These are phyloP conservation scores for Ligustrum vulgare DNA, from an alignment of 257 asterid genomes.

Conservation along the genomic window DNA sequence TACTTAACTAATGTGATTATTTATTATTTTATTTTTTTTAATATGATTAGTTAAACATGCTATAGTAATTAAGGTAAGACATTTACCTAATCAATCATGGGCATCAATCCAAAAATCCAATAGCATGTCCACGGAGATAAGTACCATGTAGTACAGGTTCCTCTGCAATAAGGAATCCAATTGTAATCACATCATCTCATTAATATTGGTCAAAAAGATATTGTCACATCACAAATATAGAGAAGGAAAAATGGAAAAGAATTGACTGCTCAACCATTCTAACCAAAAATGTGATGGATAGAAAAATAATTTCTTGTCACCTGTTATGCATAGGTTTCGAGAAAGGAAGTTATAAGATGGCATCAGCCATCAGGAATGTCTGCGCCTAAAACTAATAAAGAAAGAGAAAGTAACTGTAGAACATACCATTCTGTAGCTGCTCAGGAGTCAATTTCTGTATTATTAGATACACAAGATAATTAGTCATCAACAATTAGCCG, in stretches of 20 bases:
- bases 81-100: no score
- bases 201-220: background rate
- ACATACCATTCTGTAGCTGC: conserved; percentile 76
- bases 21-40: no score
- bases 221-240: background rate
- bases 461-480: conserved; percentile 3
- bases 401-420: conserved; percentile 1
- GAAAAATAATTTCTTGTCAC: background rate
- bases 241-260: background rate
- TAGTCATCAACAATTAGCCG: background rate
- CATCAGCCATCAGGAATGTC: background rate
- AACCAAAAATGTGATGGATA: background rate
- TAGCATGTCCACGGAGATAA: no score
- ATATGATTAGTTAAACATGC: no score
- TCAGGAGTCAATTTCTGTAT: conserved; percentile 75
- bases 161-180: no score
- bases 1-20: no score
- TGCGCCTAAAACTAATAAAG: background rate
- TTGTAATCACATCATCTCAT: no score
- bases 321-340: background rate
- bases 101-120: no score
- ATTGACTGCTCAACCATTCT: background rate
- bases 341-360: background rate
- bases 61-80: no score
- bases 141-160: no score